Evolutionary conservation across 176 grass and related monocot genomes (phyloP).

Genomic region (Triticum dicoccoides): DNA sequence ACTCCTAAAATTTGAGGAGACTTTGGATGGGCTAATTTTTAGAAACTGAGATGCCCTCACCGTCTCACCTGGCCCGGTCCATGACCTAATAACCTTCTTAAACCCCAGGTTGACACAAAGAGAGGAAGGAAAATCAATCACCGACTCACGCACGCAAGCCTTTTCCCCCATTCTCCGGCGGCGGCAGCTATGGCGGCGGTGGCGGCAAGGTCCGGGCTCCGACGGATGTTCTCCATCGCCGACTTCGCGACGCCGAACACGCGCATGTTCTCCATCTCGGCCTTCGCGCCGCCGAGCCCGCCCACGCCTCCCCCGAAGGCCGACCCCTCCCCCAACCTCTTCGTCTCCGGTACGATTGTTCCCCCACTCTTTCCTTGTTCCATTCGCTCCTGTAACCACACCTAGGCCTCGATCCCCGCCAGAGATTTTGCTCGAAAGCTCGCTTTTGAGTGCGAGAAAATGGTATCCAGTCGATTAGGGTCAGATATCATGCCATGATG

Average conservation of each 20-base stretch:
- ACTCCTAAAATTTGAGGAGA: too few species aligned
- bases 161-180: not conserved
- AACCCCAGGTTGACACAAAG: conserved; percentile 3
- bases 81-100: conserved; percentile 29
- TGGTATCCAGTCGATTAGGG: not conserved
- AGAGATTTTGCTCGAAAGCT: not conserved
- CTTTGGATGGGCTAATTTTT: too few species aligned
- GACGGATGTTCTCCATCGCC: conserved; percentile 66
- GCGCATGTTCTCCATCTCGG: conserved; percentile 59
- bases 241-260: conserved; percentile 46
- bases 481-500: not conserved
- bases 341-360: conserved; percentile 62
- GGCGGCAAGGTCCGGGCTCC: conserved; percentile 54
- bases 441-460: not conserved
- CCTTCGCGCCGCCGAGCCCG: conserved; percentile 45
- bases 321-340: conserved; percentile 79
- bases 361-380: not conserved
- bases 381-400: not conserved
- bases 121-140: not conserved
- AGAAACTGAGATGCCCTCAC: too few species aligned
- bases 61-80: too few species aligned
- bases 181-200: conserved; percentile 48
- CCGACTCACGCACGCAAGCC: not conserved
- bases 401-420: not conserved
- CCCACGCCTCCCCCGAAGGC: conserved; percentile 44